These are phyloP conservation scores for Haberlea rhodopensis DNA, from an alignment of 257 asterid genomes.

Conservation along the genomic window DNA sequence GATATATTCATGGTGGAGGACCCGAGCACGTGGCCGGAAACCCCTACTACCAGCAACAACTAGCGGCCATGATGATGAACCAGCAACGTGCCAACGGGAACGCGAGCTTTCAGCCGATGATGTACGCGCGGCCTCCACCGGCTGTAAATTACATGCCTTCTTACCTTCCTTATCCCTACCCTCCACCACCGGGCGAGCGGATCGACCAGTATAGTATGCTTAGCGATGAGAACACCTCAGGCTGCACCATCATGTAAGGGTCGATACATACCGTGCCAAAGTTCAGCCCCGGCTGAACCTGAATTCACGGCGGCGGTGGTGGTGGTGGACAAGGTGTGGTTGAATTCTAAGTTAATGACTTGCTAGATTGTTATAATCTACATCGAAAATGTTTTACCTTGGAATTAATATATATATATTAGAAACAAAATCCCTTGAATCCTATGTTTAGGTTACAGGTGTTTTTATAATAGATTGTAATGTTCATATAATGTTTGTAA, in stretches of 20 bases:
- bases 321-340: too few species aligned
- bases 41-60: constrained; percentile 61
- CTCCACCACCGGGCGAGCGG: constrained; percentile 57
- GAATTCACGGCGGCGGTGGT: neutral
- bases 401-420: constrained; percentile 22
- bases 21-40: constrained; percentile 56
- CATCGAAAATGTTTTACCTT: constrained; percentile 41
- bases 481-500: too few species aligned
- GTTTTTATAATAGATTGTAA: constrained; percentile 35
- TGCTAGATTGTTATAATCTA: constrained; percentile 40
- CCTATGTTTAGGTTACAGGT: constrained; percentile 40
- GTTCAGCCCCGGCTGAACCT: neutral
- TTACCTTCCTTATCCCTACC: constrained; percentile 54
- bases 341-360: too few species aligned
- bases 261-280: neutral
- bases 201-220: constrained; percentile 52
- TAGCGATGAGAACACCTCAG: constrained; percentile 62
- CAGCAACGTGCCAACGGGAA: constrained; percentile 75
- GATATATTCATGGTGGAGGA: constrained; percentile 38
- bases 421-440: constrained; percentile 19
- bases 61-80: constrained; percentile 90
- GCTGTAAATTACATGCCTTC: constrained; percentile 84
- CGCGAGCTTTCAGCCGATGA: constrained; percentile 95
- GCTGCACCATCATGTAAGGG: constrained; percentile 68
- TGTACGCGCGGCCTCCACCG: constrained; percentile 90